Percentiles rank a stretch among this genome's conserved stretches.
phyloP scores from a whole-genome alignment of 139 green algal species.

The Closterium sp. region DNA sequence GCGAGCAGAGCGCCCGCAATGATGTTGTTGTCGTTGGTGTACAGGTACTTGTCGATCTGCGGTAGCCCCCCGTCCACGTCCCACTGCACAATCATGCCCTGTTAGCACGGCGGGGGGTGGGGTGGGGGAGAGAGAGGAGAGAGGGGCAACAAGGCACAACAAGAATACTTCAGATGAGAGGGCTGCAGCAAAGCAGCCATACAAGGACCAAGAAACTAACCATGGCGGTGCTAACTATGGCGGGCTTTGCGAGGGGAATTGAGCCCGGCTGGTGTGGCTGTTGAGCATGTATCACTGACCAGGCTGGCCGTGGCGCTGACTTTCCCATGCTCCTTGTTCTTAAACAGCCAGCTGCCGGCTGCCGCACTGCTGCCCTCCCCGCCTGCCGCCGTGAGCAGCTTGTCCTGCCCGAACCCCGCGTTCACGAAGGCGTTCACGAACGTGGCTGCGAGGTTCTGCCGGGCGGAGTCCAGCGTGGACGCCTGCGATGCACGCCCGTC shows the following conservation, averaged over 20 bases:
- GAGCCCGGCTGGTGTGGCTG: too few relatives aligned
- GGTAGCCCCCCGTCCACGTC: constrained; percentile 95
- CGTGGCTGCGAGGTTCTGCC: constrained; percentile 89
- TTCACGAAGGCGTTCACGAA: constrained; percentile 99
- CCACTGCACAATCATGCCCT: constrained; percentile 87
- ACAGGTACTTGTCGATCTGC: constrained; percentile 97
- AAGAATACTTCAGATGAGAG: too few relatives aligned
- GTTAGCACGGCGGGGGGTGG: too few relatives aligned
- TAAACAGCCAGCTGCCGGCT: constrained; percentile 92
- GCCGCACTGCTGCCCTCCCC: constrained; percentile 1
- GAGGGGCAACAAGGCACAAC: too few relatives aligned
- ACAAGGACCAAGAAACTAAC: too few relatives aligned
- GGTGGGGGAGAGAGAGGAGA: too few relatives aligned
- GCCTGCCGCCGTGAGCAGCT: constrained; percentile 67
- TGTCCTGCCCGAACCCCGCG: constrained; percentile 91
- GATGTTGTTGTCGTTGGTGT: constrained; percentile 76
- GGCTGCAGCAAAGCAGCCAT: too few relatives aligned
- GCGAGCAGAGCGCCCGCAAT: constrained; percentile 86
- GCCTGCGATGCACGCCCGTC: constrained; percentile 71
- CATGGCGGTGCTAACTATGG: too few relatives aligned
- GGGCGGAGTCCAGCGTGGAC: constrained; percentile 79
- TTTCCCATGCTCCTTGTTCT: constrained; percentile 98
- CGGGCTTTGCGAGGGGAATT: too few relatives aligned
- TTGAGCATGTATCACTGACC: too few relatives aligned
- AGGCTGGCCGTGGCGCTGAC: constrained; percentile 86